Percentiles rank a stretch among this genome's conserved stretches.
These are phyloP conservation scores for Crotalaria pallida DNA, from an alignment of 306 rosid species.

Conservation along the genomic window DNA sequence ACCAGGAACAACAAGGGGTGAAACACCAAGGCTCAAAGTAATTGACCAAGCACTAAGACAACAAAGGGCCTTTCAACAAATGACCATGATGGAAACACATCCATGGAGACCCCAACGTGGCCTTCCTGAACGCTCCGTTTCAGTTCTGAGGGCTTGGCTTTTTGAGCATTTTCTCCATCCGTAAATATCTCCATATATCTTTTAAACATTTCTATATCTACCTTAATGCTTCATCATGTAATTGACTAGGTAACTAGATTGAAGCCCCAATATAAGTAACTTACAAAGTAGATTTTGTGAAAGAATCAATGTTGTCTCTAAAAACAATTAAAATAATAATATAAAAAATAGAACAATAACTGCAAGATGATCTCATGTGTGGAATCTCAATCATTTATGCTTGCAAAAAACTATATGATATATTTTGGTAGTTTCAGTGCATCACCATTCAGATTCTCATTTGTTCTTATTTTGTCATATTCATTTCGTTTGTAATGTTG, in stretches of 20 bases:
- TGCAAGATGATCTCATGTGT: slow-evolving; percentile 1
- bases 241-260: neutral
- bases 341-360: neutral
- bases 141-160: slow-evolving; percentile 91
- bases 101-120: slow-evolving; percentile 99
- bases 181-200: slow-evolving; percentile 29
- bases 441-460: slow-evolving; percentile 68
- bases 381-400: slow-evolving; percentile 37
- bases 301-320: slow-evolving; percentile 41
- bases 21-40: slow-evolving; percentile 78
- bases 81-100: slow-evolving; percentile 83
- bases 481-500: slow-evolving; percentile 18
- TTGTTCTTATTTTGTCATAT: slow-evolving; percentile 30
- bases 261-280: slow-evolving; percentile 20
- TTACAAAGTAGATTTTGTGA: slow-evolving; percentile 33
- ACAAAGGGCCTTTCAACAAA: slow-evolving; percentile 86
- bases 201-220: too few species aligned
- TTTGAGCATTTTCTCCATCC: slow-evolving; percentile 98
- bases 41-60: slow-evolving; percentile 76
- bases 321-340: too few species aligned
- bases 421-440: slow-evolving; percentile 47
- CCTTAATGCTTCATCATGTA: neutral
- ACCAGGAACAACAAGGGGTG: slow-evolving; percentile 75
- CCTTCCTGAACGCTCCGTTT: slow-evolving; percentile 88
- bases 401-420: slow-evolving; percentile 22